Evolutionary conservation across 163 green algal species (phyloP), one percentile per base, ranked within the genome.

Genomic region (Prototheca stagnorum): DNA sequence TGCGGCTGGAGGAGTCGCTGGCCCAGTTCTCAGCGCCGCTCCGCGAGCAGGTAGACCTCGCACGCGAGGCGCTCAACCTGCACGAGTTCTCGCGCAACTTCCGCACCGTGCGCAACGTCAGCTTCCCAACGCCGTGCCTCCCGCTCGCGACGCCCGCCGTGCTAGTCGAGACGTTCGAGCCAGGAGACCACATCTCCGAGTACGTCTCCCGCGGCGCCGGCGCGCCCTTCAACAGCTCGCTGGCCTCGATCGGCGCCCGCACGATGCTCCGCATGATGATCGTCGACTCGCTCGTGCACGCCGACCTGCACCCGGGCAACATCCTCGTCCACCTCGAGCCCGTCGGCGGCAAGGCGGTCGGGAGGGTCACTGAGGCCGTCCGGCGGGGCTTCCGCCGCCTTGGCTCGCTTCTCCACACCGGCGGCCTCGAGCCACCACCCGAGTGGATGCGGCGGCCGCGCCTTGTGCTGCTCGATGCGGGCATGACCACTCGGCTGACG

Each of bases 261-360:
- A 59, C 64, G 37, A 69, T 73, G 59, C 49, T 73, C 39, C 59
- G 76, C 61, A 81, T 81, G 72, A 52, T 80, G 54, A 59, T 94
- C 26, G 50, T 75, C 27, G 91, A 98, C 75, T 95, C 96, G 68
- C 92, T 95, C 45, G 74, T 97, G 3, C 89, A 96, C 62, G 80
- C 81, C 3, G 88, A 95, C 62, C 65, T 93, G 36, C 56, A 64
- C 49, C 50, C 57, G 2, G 49, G 88, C 29, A 98, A 98, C 65
- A 95, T 98, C 39, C 54, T 98, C 22, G 86, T 95, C 36, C 70
- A 68, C 5, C 59, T 76, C 37, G 49, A 71, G 6, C 24, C 46
- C 6, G 22, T 24, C n/a, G 39, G 51, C 19, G 57, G 57, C 20
- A 2, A n/a, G 15, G 33, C 21, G n/a, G 49, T 11, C 6, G 35